phyloP scores from a whole-genome alignment of 371 early-diverging fungal species.

The Mortierella sp. region DNA sequence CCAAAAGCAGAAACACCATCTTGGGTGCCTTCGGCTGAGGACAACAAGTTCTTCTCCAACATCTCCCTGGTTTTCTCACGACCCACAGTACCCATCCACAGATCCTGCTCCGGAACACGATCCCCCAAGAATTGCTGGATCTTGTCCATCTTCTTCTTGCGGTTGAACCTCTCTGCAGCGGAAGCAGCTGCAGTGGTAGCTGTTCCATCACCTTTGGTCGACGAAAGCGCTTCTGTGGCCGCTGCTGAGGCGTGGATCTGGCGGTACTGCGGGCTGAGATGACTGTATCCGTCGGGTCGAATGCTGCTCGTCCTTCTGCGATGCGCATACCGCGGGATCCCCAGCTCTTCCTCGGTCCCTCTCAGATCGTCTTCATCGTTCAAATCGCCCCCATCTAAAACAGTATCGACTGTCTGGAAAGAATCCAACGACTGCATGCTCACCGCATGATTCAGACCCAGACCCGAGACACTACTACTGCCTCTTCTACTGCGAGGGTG shows the following conservation, averaged over 20 bases:
- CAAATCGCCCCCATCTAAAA: not conserved
- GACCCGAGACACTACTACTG: not conserved
- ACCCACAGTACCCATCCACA: conserved; percentile 53
- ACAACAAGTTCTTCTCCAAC: conserved; percentile 39
- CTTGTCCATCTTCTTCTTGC: conserved; percentile 55
- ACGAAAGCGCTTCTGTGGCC: not conserved
- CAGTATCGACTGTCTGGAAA: conserved; percentile 13
- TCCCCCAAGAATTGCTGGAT: conserved; percentile 57
- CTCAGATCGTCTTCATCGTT: not conserved
- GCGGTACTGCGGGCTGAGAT: conserved; percentile 6
- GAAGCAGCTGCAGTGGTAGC: not conserved
- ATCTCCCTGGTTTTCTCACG: conserved; percentile 40
- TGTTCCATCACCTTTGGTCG: not conserved
- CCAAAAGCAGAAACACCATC: not conserved
- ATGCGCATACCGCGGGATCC: not conserved
- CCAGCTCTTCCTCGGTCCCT: not conserved
- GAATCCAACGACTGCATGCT: conserved; percentile 27
- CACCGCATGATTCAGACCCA: not conserved
- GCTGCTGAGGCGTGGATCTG: not conserved
- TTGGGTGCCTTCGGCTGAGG: conserved; percentile 14
- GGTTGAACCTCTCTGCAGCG: conserved; percentile 25
- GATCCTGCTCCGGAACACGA: conserved; percentile 48
- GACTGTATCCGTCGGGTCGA: not conserved
- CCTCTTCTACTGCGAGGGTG: not conserved
- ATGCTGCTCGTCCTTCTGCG: conserved; percentile 12